Base-by-base conservation (phyloP, 2,329 filamentous ascomycete species). In the Macrophomina tecta region DNA sequence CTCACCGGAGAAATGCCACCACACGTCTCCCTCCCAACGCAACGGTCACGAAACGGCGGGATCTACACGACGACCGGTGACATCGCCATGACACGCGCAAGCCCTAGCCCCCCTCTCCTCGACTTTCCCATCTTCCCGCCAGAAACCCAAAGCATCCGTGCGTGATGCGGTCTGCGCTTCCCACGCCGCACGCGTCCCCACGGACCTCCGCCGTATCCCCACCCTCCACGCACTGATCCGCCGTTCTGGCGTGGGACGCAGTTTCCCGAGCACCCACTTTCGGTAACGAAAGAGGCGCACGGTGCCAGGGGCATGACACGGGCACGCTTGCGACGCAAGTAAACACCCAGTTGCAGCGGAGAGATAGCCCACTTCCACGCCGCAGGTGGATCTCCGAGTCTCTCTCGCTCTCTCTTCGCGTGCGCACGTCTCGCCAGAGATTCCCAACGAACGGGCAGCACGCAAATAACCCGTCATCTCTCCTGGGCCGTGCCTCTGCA, bases 221-320 rank as follows among this genome's bases (percentile, higher is more conserved):
- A 51, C 48, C 30, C 48, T 51, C 18, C 36, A 9, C 48, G 48
- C 48, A 51, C 48, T 30, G 48, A 51, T 51, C 48, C 48, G 18
- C 48, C 48, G 42, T 14, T 45, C 42, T 45, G 11, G 42, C 42
- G 42, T 45, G 42, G 11, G 11, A 14, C 38, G 7, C 38, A 14
- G 8, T 45, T 9, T n/a, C 42, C 36, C 36, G 36, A 8, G 36
- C 36, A 38, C 45, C 45, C 45, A n/a, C 45, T 46, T 46, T 46
- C 45, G 14, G 14, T 9, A 18, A 23, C 8, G 11, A 55, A 23
- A 36, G 18, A n/a, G 30, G 38, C 36, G 52, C 52, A 55, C 52
- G 52, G 52, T 38, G 52, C 52, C 52, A 55, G 52, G 52, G 52
- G 52, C 52, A 23, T 23, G 23, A 23, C 23, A 23, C 23, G 23